A percentile compares a stretch with the other conserved stretches of the same genome.
Evolutionary conservation across 2,329 filamentous ascomycete species (phyloP).

Genomic region (Pseudocercospora musae): DNA sequence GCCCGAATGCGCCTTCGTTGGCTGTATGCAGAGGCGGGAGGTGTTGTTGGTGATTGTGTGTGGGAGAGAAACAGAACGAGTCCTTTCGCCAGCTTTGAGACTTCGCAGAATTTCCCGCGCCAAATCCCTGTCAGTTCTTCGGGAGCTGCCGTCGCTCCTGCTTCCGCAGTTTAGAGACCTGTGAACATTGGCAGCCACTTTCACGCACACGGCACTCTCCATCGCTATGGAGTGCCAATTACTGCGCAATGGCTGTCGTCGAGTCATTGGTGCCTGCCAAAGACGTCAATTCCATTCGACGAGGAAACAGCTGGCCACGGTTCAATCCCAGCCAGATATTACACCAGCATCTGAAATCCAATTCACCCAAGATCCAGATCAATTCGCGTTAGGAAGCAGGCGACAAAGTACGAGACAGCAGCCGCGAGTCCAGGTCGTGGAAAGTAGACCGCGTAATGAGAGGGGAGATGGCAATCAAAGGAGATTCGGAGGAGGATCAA

Average conservation of each 20-base stretch:
- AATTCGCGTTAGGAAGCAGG: constrained; percentile 17
- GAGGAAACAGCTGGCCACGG: constrained; percentile 30
- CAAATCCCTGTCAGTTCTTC: neutral
- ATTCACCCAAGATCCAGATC: constrained; percentile 26
- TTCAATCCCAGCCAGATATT: constrained; percentile 26
- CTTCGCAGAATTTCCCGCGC: neutral
- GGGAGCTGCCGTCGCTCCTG: neutral
- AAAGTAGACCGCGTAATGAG: constrained; percentile 5
- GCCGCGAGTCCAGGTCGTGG: constrained; percentile 19
- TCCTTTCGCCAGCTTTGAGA: neutral
- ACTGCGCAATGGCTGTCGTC: constrained; percentile 31
- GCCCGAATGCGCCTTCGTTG: constrained; percentile 33
- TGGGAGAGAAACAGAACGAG: neutral
- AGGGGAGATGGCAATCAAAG: neutral
- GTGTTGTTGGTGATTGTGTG: constrained; percentile 10
- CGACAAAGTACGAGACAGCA: neutral
- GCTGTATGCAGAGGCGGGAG: constrained; percentile 18
- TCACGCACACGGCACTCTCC: neutral
- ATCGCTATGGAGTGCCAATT: constrained; percentile 31
- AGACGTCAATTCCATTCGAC: constrained; percentile 24
- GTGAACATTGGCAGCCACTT: neutral
- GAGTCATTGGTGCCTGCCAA: constrained; percentile 28
- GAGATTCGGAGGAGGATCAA: constrained; percentile 6
- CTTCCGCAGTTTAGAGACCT: neutral
- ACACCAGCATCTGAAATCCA: constrained; percentile 31